Evolutionary conservation across 805 yeast genomes (phyloP).

Genomic region (Candida suzukii): DNA sequence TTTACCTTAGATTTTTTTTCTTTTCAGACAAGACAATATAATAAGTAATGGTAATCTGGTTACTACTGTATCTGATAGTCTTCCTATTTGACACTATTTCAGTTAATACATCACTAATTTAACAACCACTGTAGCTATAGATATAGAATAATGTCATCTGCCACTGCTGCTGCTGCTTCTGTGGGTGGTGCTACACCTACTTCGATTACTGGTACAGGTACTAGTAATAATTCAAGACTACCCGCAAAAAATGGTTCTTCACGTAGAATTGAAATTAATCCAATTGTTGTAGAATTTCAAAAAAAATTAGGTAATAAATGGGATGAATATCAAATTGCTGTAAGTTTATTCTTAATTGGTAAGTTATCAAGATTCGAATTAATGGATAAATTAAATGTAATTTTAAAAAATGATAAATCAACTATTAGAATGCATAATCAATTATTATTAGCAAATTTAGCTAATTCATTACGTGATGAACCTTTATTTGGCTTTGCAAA

Average conservation of each 20-base stretch:
- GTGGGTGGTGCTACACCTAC: conserved; percentile 3
- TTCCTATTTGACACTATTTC: too few relatives aligned
- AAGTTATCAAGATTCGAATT: conserved; percentile 73
- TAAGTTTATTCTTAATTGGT: conserved; percentile 72
- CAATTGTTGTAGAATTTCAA: conserved; percentile 67
- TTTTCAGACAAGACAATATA: too few relatives aligned
- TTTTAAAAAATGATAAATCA: conserved; percentile 35
- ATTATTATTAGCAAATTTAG: conserved; percentile 69
- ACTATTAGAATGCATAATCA: conserved; percentile 72
- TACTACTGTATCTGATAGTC: too few relatives aligned
- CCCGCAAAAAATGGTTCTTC: conserved; percentile 16
- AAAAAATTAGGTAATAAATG: conserved; percentile 68
- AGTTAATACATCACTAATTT: too few relatives aligned
- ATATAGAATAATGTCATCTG: background rate
- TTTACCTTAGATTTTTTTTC: too few relatives aligned
- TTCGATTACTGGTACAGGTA: background rate
- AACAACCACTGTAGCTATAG: too few relatives aligned
- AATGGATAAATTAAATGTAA: conserved; percentile 46
- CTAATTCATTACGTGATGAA: conserved; percentile 75
- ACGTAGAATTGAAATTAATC: conserved; percentile 51
- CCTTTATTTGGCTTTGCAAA: conserved; percentile 49
- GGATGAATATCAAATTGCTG: conserved; percentile 78
- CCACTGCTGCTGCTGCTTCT: conserved; percentile 2
- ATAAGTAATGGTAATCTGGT: too few relatives aligned
- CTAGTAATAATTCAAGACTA: conserved; percentile 1